Evolutionary conservation across 176 grass and related monocot species (phyloP).

Genomic region (Oryza punctata): DNA sequence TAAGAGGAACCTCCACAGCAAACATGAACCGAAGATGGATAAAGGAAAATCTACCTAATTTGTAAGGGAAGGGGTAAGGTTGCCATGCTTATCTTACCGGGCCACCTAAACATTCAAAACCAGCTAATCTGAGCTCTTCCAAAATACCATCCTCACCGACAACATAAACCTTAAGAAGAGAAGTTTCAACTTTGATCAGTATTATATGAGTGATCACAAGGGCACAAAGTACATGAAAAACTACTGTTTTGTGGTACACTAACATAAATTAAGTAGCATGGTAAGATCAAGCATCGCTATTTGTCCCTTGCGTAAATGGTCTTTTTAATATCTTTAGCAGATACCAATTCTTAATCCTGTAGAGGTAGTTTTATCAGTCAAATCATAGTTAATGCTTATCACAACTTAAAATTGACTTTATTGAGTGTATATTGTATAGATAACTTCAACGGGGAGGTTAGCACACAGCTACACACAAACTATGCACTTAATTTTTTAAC

Average conservation of each 20-base stretch:
- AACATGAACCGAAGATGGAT: not conserved
- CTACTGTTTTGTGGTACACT: not conserved
- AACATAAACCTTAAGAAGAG: constrained; percentile 78
- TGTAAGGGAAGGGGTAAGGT: not conserved
- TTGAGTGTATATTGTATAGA: not conserved
- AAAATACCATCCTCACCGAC: constrained; percentile 93
- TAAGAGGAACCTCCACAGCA: not conserved
- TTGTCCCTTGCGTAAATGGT: not conserved
- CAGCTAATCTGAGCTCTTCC: constrained; percentile 88
- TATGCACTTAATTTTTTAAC: not conserved
- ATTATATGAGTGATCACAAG: constrained; percentile 18
- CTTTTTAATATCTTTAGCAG: not conserved
- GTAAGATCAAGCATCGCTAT: constrained; percentile 1
- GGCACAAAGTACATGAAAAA: not conserved
- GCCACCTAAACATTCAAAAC: constrained; percentile 92
- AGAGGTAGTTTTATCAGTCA: not conserved
- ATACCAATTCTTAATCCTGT: not conserved
- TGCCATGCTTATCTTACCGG: constrained; percentile 61
- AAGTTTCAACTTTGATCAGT: constrained; percentile 29
- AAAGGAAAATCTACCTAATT: too few relatives aligned
- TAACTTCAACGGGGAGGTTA: not conserved
- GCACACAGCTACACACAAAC: not conserved
- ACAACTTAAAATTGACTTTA: not conserved
- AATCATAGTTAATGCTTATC: not conserved
- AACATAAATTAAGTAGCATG: constrained; percentile 12